Percentiles rank a stretch among this genome's conserved stretches.
These are phyloP conservation scores for Nannochloropsis salina DNA, from an alignment of 108 stramenopile species.

Conservation along the genomic window DNA sequence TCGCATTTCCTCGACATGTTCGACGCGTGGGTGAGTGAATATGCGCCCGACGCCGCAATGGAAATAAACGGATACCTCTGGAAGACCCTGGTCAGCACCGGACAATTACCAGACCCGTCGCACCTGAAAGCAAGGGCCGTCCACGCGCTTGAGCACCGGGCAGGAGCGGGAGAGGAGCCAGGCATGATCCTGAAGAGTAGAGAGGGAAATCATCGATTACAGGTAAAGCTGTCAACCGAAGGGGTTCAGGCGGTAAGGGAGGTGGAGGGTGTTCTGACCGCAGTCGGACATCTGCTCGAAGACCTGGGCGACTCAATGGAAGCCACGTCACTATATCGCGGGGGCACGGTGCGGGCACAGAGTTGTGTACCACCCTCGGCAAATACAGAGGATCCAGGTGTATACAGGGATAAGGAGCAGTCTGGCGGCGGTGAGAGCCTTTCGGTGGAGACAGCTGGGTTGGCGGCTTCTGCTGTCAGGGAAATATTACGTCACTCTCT, in stretches of 20 bases:
- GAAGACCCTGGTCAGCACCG: neutral
- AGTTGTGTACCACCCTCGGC: neutral
- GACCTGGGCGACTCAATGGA: neutral
- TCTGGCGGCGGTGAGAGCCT: neutral
- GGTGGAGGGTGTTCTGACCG: neutral
- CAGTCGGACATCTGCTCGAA: neutral
- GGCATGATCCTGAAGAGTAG: neutral
- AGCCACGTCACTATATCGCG: neutral
- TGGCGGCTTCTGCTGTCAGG: neutral
- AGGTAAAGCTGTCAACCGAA: neutral
- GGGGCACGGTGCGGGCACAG: neutral
- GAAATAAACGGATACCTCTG: neutral
- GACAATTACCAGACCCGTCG: neutral
- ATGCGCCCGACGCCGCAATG: neutral
- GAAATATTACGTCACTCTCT: neutral
- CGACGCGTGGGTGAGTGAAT: neutral
- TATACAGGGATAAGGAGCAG: neutral
- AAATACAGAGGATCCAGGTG: neutral
- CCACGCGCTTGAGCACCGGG: neutral
- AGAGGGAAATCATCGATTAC: neutral
- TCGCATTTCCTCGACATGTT: neutral
- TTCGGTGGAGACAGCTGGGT: neutral
- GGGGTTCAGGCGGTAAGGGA: conserved; percentile 7
- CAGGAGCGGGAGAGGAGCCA: neutral
- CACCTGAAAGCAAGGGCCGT: neutral